These are phyloP conservation scores for Centella asiatica DNA, from an alignment of 129 eudicot genomes.

Conservation along the genomic window DNA sequence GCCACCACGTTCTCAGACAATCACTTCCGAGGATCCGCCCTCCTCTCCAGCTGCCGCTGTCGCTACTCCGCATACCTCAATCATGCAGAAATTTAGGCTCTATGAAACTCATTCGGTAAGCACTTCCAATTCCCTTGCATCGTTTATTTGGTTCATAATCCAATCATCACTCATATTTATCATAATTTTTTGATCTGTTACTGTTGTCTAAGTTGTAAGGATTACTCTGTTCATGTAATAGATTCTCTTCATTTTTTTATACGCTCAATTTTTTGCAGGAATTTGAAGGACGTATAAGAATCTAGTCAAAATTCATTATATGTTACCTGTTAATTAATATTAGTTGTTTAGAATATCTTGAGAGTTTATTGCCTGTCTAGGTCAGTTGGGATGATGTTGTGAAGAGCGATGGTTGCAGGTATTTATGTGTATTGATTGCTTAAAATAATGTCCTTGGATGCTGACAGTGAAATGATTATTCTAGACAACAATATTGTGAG, in stretches of 20 bases:
- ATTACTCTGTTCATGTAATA: neutral
- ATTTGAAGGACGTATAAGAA: neutral
- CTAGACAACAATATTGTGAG: neutral
- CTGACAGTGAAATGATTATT: neutral
- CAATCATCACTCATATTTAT: neutral
- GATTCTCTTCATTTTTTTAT: neutral
- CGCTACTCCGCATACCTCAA: constrained; percentile 16
- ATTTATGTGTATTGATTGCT: neutral
- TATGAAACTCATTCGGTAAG: constrained; percentile 73
- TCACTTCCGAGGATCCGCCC: neutral
- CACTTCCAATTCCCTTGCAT: neutral
- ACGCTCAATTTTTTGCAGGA: neutral
- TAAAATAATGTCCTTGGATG: no score
- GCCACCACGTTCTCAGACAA: neutral
- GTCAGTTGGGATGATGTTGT: neutral
- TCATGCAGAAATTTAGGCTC: constrained; percentile 65
- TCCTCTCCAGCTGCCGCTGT: neutral
- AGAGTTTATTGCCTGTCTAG: neutral
- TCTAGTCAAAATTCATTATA: neutral
- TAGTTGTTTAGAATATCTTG: neutral
- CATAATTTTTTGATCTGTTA: neutral
- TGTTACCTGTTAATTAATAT: neutral
- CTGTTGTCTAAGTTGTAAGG: neutral
- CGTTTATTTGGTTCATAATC: neutral
- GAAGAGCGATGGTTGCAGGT: neutral